phyloP scores from a whole-genome alignment of 2,329 filamentous ascomycete genomes.

The Fusarium sp. region DNA sequence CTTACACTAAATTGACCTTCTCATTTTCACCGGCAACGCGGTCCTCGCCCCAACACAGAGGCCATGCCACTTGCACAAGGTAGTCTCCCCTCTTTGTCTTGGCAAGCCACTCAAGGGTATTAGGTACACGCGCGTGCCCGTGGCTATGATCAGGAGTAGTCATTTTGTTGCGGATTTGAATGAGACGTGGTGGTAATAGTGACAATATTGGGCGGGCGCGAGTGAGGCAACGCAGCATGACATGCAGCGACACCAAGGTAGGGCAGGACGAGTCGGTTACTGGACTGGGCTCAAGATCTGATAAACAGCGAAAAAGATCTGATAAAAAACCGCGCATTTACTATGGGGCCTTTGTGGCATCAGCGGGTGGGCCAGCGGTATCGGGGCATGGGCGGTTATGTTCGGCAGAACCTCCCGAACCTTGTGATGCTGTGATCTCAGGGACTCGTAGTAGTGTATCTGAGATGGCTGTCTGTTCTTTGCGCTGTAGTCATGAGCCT shows the following conservation, averaged over 20 bases:
- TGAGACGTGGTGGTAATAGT: neutral
- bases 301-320: slow-evolving; percentile 33
- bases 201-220: slow-evolving; percentile 18
- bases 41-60: slow-evolving; percentile 48
- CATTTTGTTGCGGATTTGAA: slow-evolving; percentile 3
- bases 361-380: slow-evolving; percentile 26
- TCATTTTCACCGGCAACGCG: slow-evolving; percentile 43
- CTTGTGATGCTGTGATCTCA: too few relatives aligned
- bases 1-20: slow-evolving; percentile 47
- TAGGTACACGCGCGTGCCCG: slow-evolving; percentile 43
- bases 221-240: slow-evolving; percentile 36
- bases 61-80: slow-evolving; percentile 51
- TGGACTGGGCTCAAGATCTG: slow-evolving; percentile 27
- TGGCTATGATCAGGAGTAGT: slow-evolving; percentile 29
- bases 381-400: slow-evolving; percentile 32
- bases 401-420: slow-evolving; percentile 11
- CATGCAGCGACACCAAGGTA: slow-evolving; percentile 12
- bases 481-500: neutral
- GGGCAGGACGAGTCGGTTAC: too few relatives aligned
- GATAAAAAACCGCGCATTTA: slow-evolving; percentile 40
- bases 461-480: neutral
- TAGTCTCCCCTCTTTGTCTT: slow-evolving; percentile 49
- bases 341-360: slow-evolving; percentile 34
- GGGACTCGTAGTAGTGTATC: too few relatives aligned
- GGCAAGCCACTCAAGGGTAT: slow-evolving; percentile 47